Evolutionary conservation across 179 eudicot genomes (phyloP).

Genomic region (Beta corolliflora): DNA sequence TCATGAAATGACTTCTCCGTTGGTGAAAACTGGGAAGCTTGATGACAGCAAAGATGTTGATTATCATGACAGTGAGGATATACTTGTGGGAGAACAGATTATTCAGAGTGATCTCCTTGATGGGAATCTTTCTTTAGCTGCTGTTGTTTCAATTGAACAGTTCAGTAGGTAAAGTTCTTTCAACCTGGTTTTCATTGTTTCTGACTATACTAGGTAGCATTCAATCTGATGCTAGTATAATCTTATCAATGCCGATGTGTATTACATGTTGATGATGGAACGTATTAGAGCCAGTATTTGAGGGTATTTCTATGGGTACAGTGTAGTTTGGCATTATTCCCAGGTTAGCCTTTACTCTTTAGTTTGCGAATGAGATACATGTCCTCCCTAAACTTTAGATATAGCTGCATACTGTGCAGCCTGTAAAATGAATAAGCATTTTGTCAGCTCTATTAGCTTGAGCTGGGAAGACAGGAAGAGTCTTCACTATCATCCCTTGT

Average conservation of each 20-base stretch:
- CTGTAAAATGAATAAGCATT: not conserved
- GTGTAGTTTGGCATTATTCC: not conserved
- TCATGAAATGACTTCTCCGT: constrained; percentile 71
- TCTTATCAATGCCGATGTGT: not conserved
- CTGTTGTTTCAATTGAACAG: constrained; percentile 80
- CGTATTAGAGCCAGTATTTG: not conserved
- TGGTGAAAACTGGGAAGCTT: constrained; percentile 64
- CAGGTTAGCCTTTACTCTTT: not conserved
- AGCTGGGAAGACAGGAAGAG: not conserved
- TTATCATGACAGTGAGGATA: constrained; percentile 54
- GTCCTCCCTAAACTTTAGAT: not conserved
- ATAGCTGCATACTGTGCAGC: not conserved
- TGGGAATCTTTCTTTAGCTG: constrained; percentile 71
- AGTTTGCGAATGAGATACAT: no score
- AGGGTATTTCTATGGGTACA: not conserved
- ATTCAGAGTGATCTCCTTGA: constrained; percentile 56
- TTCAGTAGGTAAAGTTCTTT: constrained; percentile 70
- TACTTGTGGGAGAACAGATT: constrained; percentile 64
- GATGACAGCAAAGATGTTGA: constrained; percentile 39
- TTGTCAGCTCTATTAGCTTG: not conserved
- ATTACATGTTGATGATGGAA: not conserved
- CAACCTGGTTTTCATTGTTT: constrained; percentile 7
- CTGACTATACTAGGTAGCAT: not conserved
- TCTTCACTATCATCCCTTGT: not conserved
- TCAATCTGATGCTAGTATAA: not conserved